Evolutionary conservation across 768 basidiomycete genomes (phyloP).

Genomic region (Dacryopinax primogenitus): DNA sequence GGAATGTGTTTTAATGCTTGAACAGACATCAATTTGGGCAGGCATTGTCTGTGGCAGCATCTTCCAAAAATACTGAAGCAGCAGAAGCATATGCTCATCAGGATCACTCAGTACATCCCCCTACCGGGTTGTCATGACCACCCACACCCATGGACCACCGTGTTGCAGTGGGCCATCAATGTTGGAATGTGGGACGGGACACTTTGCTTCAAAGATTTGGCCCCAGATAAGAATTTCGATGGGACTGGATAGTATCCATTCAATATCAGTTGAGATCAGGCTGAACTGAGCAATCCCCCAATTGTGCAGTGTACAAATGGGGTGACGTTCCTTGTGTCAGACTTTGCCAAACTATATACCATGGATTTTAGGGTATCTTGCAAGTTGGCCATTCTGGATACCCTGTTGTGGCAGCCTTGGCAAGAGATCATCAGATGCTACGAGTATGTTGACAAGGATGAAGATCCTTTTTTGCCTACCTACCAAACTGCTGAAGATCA

Average conservation of each 20-base stretch:
- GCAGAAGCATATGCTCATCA: background rate
- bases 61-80: background rate
- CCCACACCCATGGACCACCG: background rate
- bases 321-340: too few relatives aligned
- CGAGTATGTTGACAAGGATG: too few relatives aligned
- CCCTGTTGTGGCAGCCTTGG: too few relatives aligned
- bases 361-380: too few relatives aligned
- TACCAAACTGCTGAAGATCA: too few relatives aligned
- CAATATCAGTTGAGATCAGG: background rate
- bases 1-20: background rate
- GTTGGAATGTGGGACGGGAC: background rate
- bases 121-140: background rate
- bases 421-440: too few relatives aligned
- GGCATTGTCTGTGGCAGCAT: background rate
- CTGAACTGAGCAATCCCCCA: background rate
- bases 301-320: background rate
- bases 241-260: too few relatives aligned
- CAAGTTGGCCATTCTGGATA: too few relatives aligned
- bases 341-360: too few relatives aligned
- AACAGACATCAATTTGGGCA: background rate
- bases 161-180: background rate
- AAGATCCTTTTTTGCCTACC: too few relatives aligned
- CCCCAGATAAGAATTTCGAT: background rate
- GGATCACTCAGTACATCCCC: background rate
- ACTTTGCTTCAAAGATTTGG: background rate